Evolutionary conservation across 2,329 filamentous ascomycete species (phyloP).

Genomic region (Aspergillus sp.): DNA sequence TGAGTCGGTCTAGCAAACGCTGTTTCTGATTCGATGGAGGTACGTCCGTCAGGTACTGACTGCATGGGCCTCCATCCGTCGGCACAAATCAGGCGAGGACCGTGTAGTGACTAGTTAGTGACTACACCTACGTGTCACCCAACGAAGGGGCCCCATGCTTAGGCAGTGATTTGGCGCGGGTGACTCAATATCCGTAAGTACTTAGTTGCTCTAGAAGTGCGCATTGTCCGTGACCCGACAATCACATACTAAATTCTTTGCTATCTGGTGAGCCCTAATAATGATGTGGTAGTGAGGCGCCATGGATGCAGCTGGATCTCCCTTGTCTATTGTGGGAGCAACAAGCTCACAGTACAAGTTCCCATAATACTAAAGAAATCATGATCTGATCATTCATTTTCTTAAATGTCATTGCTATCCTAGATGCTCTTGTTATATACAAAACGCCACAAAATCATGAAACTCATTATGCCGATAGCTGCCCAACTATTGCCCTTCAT

Average conservation of each 20-base stretch:
- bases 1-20: slow-evolving; percentile 4
- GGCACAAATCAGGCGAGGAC: slow-evolving; percentile 1
- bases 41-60: slow-evolving; percentile 7
- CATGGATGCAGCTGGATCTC: not conserved
- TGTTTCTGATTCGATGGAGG: slow-evolving; percentile 2
- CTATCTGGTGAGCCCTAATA: slow-evolving; percentile 1
- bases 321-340: not conserved
- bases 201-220: not conserved
- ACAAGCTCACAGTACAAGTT: not conserved
- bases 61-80: slow-evolving; percentile 1
- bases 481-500: slow-evolving; percentile 11
- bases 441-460: slow-evolving; percentile 1
- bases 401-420: not conserved
- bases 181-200: not conserved
- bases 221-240: not conserved
- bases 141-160: not conserved
- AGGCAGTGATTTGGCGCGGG: slow-evolving; percentile 3
- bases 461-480: slow-evolving; percentile 1
- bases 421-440: slow-evolving; percentile 4
- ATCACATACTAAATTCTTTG: not conserved
- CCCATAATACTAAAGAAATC: too few species aligned
- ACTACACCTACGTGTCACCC: slow-evolving; percentile 2
- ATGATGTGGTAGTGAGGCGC: slow-evolving; percentile 6
- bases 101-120: not conserved
- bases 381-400: not conserved